Evolutionary conservation across 495 filamentous ascomycete genomes (phyloP).

Genomic region (Podospora anserina): DNA sequence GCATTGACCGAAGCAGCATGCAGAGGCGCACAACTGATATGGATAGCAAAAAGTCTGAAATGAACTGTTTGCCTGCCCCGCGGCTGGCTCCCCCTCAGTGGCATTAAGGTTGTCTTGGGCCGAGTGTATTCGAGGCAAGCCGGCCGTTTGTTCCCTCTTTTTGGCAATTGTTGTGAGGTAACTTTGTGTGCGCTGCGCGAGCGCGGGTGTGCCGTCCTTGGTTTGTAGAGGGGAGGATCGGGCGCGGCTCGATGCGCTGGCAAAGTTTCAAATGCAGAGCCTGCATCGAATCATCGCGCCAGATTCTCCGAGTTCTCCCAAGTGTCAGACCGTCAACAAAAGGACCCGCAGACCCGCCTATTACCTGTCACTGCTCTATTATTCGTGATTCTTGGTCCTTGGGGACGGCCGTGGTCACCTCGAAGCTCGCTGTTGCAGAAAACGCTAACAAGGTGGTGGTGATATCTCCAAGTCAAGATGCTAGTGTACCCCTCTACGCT

Average conservation of each 20-base stretch:
- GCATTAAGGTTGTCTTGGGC: slow-evolving; percentile 12
- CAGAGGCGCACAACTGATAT: too few species aligned
- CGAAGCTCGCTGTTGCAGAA: slow-evolving; percentile 1
- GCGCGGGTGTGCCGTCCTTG: slow-evolving; percentile 6
- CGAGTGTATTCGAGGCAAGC: not conserved
- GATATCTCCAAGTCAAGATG: not conserved
- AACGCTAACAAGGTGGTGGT: not conserved
- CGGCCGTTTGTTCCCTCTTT: not conserved
- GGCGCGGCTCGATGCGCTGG: slow-evolving; percentile 33
- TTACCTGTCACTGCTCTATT: slow-evolving; percentile 6
- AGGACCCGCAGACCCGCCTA: not conserved
- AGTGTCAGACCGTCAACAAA: slow-evolving; percentile 18
- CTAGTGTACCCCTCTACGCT: slow-evolving; percentile 7
- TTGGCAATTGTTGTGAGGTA: not conserved
- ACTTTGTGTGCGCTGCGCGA: not conserved
- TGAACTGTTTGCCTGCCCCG: not conserved
- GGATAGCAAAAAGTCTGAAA: too few species aligned
- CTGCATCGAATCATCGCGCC: slow-evolving; percentile 26
- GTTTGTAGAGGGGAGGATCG: slow-evolving; percentile 22
- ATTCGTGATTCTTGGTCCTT: not conserved
- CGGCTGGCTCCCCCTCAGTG: not conserved
- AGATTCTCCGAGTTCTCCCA: slow-evolving; percentile 9
- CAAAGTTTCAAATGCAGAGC: slow-evolving; percentile 34
- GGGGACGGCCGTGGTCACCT: not conserved
- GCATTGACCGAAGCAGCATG: not conserved